Conservation (phyloP, 345 rosid genomes). For the Salix caprea region DNA sequence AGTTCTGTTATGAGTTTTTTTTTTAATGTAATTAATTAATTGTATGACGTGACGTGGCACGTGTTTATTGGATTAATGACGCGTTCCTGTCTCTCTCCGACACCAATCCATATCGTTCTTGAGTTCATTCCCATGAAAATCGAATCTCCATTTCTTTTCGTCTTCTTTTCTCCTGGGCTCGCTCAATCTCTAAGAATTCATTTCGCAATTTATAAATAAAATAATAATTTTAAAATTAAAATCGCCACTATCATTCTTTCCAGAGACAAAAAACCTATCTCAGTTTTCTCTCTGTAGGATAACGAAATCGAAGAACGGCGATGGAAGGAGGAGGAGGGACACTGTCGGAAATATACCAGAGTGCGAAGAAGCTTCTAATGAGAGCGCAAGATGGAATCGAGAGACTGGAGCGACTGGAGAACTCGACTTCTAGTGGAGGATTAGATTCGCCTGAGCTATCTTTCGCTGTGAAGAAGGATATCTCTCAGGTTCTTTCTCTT, state of each 20-base stretch:
- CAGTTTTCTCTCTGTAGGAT: too few relatives aligned
- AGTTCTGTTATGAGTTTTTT: too few relatives aligned
- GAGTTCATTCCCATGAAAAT: too few relatives aligned
- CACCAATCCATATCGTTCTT: too few relatives aligned
- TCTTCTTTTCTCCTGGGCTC: too few relatives aligned
- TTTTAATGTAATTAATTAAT: too few relatives aligned
- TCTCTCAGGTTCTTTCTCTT: constrained; percentile 65
- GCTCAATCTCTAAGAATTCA: too few relatives aligned
- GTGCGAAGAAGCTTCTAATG: constrained; percentile 51
- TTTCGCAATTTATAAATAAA: too few relatives aligned
- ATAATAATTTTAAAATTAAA: too few relatives aligned
- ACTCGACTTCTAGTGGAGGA: constrained; percentile 47
- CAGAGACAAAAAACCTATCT: too few relatives aligned
- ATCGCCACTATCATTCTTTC: too few relatives aligned
- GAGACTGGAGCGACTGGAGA: constrained; percentile 70
- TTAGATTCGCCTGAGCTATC: constrained; percentile 75
- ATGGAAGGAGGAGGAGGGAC: constrained; percentile 53
- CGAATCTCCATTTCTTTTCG: too few relatives aligned
- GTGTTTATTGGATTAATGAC: neutral
- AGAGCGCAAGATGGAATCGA: constrained; percentile 82
- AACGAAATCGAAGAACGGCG: neutral
- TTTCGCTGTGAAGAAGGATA: constrained; percentile 62
- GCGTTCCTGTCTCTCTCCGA: neutral
- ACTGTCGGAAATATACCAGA: constrained; percentile 61
- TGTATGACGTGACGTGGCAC: neutral